Evolutionary conservation across 257 asterid genomes (phyloP).

Genomic region (Ajuga chamaepitys): DNA sequence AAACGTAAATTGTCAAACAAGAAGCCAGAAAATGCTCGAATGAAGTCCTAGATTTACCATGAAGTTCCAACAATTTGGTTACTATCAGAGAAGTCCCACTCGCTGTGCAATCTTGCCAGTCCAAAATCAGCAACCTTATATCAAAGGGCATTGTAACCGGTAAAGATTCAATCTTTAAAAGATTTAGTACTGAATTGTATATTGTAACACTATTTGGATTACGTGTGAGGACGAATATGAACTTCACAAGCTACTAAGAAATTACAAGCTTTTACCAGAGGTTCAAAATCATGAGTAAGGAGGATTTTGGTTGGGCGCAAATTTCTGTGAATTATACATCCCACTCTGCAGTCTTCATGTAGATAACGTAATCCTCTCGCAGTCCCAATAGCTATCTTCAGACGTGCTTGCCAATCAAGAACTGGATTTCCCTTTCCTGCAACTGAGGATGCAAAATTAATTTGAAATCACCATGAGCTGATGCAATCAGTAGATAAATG

Average conservation of each 20-base stretch:
- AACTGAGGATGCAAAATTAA: conserved; percentile 9
- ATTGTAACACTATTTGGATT: neutral
- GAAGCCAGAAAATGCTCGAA: neutral
- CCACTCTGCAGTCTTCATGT: conserved; percentile 95
- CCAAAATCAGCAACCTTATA: conserved; percentile 87
- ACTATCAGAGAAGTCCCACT: conserved; percentile 44
- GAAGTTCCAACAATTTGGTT: conserved; percentile 51
- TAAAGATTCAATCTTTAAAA: neutral
- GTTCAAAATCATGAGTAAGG: conserved; percentile 84
- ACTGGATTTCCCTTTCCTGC: conserved; percentile 40
- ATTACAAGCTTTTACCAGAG: conserved; percentile 45
- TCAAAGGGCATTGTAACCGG: conserved; percentile 1
- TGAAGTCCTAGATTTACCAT: conserved; percentile 33
- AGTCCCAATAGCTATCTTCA: conserved; percentile 76
- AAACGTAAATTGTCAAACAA: neutral
- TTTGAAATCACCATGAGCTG: conserved; percentile 6
- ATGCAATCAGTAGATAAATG: neutral
- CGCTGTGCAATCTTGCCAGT: conserved; percentile 66
- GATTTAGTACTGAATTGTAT: neutral
- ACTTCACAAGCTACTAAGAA: neutral
- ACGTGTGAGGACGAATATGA: neutral
- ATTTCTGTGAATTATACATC: conserved; percentile 74
- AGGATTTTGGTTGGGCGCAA: conserved; percentile 80
- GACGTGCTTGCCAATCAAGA: conserved; percentile 64
- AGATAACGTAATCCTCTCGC: conserved; percentile 93